Percentiles rank a stretch among this genome's conserved stretches.
Conservation (phyloP, 2,329 filamentous ascomycete species). For the Trichophyton schoenleinii region DNA sequence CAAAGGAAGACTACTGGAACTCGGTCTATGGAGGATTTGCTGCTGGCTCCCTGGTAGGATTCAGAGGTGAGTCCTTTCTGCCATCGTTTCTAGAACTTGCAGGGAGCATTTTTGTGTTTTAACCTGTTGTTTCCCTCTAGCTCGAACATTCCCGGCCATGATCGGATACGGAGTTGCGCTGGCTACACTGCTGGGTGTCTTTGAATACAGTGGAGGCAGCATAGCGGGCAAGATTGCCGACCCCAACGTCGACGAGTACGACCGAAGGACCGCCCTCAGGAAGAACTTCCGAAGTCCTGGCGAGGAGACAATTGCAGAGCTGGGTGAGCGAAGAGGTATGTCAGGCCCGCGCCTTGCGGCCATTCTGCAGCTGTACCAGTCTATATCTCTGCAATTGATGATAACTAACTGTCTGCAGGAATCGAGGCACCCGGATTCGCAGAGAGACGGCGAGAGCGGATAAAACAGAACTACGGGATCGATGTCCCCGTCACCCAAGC, state of each 20-base stretch:
- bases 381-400: constrained; percentile 9
- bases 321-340: constrained; percentile 80
- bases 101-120: too few relatives aligned
- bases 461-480: constrained; percentile 79
- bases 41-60: constrained; percentile 58
- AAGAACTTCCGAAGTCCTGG: constrained; percentile 61
- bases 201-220: constrained; percentile 54
- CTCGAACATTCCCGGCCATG: constrained; percentile 55
- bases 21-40: constrained; percentile 63
- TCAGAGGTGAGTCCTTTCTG: constrained; percentile 48
- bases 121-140: constrained; percentile 26
- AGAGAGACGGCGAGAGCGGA: constrained; percentile 65
- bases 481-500: constrained; percentile 56
- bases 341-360: constrained; percentile 7
- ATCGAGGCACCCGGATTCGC: constrained; percentile 72
- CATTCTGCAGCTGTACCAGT: neutral
- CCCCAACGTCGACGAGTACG: constrained; percentile 57
- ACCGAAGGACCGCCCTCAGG: constrained; percentile 60
- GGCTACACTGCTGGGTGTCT: constrained; percentile 48
- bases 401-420: constrained; percentile 37
- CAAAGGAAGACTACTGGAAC: constrained; percentile 71
- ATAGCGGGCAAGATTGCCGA: constrained; percentile 45
- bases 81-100: too few relatives aligned
- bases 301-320: constrained; percentile 65
- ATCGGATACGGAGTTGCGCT: constrained; percentile 54